Evolutionary conservation across 257 asterid species (phyloP), one percentile per base, ranked within the genome.

Genomic region (Penstemon newberryi): DNA sequence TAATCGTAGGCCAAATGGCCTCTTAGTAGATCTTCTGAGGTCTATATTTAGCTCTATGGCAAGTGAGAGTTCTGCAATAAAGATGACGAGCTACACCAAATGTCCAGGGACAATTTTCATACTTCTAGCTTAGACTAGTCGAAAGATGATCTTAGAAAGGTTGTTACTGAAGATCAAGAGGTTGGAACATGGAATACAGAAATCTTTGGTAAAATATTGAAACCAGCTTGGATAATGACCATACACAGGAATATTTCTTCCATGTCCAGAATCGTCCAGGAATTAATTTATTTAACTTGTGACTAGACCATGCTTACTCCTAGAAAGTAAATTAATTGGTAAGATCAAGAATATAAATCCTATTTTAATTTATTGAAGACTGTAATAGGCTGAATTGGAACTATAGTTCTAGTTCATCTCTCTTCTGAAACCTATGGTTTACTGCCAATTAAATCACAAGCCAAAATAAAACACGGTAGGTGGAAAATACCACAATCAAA

Each of bases 161-260:
- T 19, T 37, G 53, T 42, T 5, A 42, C 63, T 13, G 44, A 19
- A 43, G 54, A 67, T 43, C 15, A 47, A 50, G 40, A 38, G 49
- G 15, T 56, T 56, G 38, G 62, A n/a, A n/a, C 54, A 36, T 44
- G 11, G 45, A 40, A 40, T 43, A 15, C 8, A 19, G 52, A 73
- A 46, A 39, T 56, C 13, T 50, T 56, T 4, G 47, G 50, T 73
- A 59, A 12, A 72, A 60, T 45, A 63, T 47, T 59, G 55, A 58
- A 53, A 61, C 63, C 19, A 70, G 51, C 69, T 52, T 51, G 9
- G 10, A 36, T 4, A 36, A 57, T 13, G 7, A 50, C 50, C 65
- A 25, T 57, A 45, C 39, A 44, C 3, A 3, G 7, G 50, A 39
- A 9, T 52, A 58, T 38, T 45, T 57, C 52, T 69, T 55, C 63